A percentile compares a stretch with the other conserved stretches of the same genome.
Conservation (phyloP, 1,139 yeast species). For the Nakaseomyces sp. region DNA sequence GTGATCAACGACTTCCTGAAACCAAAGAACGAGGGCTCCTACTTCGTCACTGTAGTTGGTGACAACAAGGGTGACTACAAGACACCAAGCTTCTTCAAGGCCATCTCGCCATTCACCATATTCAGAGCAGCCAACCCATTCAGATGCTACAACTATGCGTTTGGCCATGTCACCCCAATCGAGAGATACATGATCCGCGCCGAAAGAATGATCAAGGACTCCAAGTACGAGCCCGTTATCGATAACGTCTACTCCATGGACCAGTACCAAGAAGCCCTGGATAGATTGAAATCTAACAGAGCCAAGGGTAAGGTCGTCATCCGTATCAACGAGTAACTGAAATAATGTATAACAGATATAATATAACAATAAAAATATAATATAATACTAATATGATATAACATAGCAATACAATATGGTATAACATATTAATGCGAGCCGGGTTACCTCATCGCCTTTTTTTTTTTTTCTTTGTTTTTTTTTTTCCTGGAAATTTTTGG, state of each 20-base stretch:
- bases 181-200: conserved; percentile 31
- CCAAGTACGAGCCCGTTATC: conserved; percentile 38
- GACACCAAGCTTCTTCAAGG: conserved; percentile 6
- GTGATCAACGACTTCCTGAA: conserved; percentile 34
- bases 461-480: not conserved
- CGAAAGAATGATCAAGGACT: conserved; percentile 35
- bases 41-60: conserved; percentile 46
- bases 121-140: conserved; percentile 32
- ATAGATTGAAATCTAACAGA: conserved; percentile 37
- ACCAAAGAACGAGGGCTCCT: conserved; percentile 35
- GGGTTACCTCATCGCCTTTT: conserved; percentile 4
- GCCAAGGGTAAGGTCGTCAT: conserved; percentile 60
- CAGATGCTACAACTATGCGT: conserved; percentile 32
- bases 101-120: conserved; percentile 4
- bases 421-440: not conserved
- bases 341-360: not conserved
- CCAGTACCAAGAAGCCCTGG: conserved; percentile 43
- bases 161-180: conserved; percentile 19
- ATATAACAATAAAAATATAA: not conserved
- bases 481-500: not conserved
- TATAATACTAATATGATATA: not conserved
- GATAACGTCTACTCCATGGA: conserved; percentile 47
- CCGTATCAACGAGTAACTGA: not conserved
- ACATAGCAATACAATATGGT: too few relatives aligned
- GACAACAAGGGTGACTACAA: conserved; percentile 33